Evolutionary conservation across 2,329 filamentous ascomycete species (phyloP).

Genomic region (Paraconiothyrium brasiliense): DNA sequence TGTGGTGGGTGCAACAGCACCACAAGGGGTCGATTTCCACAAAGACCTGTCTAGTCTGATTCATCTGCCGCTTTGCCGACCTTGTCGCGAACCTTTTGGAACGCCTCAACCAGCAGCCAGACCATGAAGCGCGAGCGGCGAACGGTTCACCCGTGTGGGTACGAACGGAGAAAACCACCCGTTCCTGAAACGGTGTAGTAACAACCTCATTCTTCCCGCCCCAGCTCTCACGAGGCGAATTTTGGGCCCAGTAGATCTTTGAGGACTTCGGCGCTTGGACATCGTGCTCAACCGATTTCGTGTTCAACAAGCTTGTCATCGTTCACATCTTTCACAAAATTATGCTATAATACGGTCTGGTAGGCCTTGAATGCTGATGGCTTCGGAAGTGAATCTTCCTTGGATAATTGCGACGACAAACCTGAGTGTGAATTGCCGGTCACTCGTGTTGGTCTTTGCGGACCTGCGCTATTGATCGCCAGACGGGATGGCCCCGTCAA

Average conservation of each 20-base stretch:
- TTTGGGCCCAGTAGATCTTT: conserved; percentile 23
- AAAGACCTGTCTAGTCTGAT: conserved; percentile 22
- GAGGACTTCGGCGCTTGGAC: conserved; percentile 13
- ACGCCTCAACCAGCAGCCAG: conserved; percentile 18
- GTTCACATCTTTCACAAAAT: conserved; percentile 33
- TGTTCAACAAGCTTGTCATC: conserved; percentile 20
- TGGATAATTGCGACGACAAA: conserved; percentile 28
- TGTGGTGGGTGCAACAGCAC: conserved; percentile 25
- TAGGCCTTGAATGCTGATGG: conserved; percentile 22
- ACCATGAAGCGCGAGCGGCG: conserved; percentile 22
- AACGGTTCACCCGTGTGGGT: conserved; percentile 27
- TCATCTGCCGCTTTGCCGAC: conserved; percentile 31
- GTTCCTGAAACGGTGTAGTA: conserved; percentile 31
- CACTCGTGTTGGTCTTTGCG: conserved; percentile 22
- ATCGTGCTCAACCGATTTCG: conserved; percentile 16
- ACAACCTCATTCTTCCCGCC: conserved; percentile 22
- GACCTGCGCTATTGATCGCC: conserved; percentile 28
- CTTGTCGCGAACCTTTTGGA: conserved; percentile 22
- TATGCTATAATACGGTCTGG: conserved; percentile 30
- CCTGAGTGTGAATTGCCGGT: conserved; percentile 19
- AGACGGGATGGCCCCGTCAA: conserved; percentile 32
- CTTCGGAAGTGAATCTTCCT: conserved; percentile 31
- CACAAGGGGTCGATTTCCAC: conserved; percentile 23
- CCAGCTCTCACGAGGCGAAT: conserved; percentile 24
- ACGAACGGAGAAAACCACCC: conserved; percentile 33